phyloP scores from a whole-genome alignment of 2,329 filamentous ascomycete species.

The Metarhizium guizhouense region DNA sequence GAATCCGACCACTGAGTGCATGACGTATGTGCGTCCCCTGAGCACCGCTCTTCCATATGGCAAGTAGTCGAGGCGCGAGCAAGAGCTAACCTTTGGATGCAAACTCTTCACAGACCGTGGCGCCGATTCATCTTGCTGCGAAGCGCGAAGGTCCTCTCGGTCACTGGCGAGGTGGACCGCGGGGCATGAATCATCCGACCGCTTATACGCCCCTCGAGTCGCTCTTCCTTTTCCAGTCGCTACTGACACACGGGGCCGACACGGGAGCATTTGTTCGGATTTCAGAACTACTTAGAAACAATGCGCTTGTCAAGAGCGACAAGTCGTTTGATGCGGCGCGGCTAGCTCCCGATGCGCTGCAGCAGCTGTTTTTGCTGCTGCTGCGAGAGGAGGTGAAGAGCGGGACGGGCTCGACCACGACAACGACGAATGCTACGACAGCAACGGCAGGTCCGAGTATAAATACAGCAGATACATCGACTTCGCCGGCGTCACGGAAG shows the following conservation, averaged over 20 bases:
- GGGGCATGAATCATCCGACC: slow-evolving; percentile 49
- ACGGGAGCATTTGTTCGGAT: slow-evolving; percentile 60
- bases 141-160: slow-evolving; percentile 46
- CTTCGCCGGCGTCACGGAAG: slow-evolving; percentile 56
- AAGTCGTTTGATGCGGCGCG: slow-evolving; percentile 63
- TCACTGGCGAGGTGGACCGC: slow-evolving; percentile 43
- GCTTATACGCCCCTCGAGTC: slow-evolving; percentile 79
- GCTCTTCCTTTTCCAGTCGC: slow-evolving; percentile 73
- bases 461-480: slow-evolving; percentile 28
- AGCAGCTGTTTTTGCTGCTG: slow-evolving; percentile 68
- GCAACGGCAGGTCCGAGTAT: neutral
- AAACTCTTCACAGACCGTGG: slow-evolving; percentile 31
- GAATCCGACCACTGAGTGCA: slow-evolving; percentile 8
- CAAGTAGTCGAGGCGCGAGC: neutral
- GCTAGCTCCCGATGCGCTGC: slow-evolving; percentile 68
- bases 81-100: neutral
- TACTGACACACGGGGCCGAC: slow-evolving; percentile 59
- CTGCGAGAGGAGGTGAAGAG: slow-evolving; percentile 62
- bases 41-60: neutral
- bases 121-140: slow-evolving; percentile 45
- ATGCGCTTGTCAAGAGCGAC: slow-evolving; percentile 62
- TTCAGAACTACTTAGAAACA: slow-evolving; percentile 64
- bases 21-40: slow-evolving; percentile 15
- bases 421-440: neutral
- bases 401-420: slow-evolving; percentile 29